A percentile compares a stretch with the other conserved stretches of the same genome.
phyloP scores from a whole-genome alignment of 768 basidiomycete genomes.

The Rhodotorula diobovata region DNA sequence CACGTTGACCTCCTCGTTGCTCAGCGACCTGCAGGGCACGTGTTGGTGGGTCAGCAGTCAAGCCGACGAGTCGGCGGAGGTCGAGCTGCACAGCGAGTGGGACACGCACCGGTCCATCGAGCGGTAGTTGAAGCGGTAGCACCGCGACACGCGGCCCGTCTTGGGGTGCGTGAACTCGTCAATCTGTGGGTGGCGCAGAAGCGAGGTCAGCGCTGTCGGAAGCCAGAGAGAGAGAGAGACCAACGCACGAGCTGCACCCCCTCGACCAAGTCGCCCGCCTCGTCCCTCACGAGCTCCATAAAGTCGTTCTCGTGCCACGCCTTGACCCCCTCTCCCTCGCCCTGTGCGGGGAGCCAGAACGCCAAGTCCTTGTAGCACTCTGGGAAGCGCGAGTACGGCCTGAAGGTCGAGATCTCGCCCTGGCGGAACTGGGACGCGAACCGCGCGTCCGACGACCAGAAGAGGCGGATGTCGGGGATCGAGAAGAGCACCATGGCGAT shows the following conservation, averaged over 20 bases:
- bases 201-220: background rate
- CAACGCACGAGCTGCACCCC: conserved; percentile 71
- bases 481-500: conserved; percentile 97
- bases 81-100: background rate
- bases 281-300: conserved; percentile 87
- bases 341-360: conserved; percentile 68
- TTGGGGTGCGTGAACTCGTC: conserved; percentile 88
- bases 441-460: conserved; percentile 86
- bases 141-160: conserved; percentile 69
- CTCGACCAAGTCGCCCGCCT: conserved; percentile 87
- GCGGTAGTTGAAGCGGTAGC: conserved; percentile 87
- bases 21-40: conserved; percentile 52
- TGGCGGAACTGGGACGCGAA: conserved; percentile 75
- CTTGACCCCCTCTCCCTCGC: background rate
- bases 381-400: conserved; percentile 78
- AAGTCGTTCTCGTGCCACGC: conserved; percentile 89
- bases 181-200: conserved; percentile 56
- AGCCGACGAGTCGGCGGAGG: conserved; percentile 23
- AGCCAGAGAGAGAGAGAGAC: background rate
- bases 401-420: conserved; percentile 74
- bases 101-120: conserved; percentile 80
- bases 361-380: conserved; percentile 89
- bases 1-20: conserved; percentile 82
- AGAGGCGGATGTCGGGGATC: conserved; percentile 94
- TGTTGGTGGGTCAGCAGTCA: background rate